Evolutionary conservation across 2,329 filamentous ascomycete genomes (phyloP).

Genomic region (Ambrosiella cleistominuta): DNA sequence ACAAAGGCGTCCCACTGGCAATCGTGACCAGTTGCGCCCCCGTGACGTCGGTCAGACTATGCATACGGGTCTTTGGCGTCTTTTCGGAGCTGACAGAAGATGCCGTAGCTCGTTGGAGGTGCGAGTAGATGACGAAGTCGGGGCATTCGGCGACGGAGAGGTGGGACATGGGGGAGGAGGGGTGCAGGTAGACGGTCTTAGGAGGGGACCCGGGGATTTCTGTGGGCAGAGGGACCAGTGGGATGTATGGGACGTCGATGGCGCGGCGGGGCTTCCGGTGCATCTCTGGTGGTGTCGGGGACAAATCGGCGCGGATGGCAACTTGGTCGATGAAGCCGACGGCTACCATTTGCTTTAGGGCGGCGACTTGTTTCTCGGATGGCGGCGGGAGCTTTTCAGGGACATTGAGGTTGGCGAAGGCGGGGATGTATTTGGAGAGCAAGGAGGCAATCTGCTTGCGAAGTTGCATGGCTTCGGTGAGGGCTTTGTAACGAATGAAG

Average conservation of each 20-base stretch:
- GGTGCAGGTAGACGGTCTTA: conserved; percentile 68
- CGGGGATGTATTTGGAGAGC: conserved; percentile 36
- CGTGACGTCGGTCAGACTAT: conserved; percentile 64
- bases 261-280: conserved; percentile 46
- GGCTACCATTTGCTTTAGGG: conserved; percentile 79
- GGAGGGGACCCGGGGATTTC: conserved; percentile 24
- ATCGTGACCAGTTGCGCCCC: conserved; percentile 59
- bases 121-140: conserved; percentile 71
- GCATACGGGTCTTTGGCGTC: conserved; percentile 63
- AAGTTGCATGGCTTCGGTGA: conserved; percentile 72
- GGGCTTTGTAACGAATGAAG: conserved; percentile 74
- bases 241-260: conserved; percentile 81
- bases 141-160: conserved; percentile 57
- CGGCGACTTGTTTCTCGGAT: conserved; percentile 51
- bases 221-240: conserved; percentile 51
- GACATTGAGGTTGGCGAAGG: conserved; percentile 39
- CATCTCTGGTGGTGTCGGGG: conserved; percentile 49
- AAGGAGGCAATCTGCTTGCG: conserved; percentile 69
- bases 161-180: conserved; percentile 62
- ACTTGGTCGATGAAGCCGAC: conserved; percentile 90
- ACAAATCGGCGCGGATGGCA: conserved; percentile 77
- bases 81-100: conserved; percentile 28
- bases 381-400: conserved; percentile 40
- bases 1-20: conserved; percentile 66
- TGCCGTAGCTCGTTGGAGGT: conserved; percentile 53